phyloP scores from a whole-genome alignment of 2,329 filamentous ascomycete genomes.

The Xylariaceae sp. region DNA sequence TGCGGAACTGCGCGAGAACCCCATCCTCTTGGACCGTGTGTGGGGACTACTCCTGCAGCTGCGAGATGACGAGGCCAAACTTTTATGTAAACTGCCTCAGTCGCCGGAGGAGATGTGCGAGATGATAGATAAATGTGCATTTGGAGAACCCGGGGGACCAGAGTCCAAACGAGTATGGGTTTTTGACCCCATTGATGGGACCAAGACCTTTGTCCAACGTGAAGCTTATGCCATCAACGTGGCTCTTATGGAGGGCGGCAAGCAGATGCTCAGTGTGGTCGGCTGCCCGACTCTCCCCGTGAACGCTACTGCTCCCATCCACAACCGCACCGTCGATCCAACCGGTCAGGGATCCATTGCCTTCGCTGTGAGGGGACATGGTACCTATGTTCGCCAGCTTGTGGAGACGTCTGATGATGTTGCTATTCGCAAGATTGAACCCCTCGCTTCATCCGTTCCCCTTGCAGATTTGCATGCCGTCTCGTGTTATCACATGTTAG shows the following conservation, averaged over 20 bases:
- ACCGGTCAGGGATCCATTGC: constrained; percentile 43
- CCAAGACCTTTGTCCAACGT: constrained; percentile 50
- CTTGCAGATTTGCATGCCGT: constrained; percentile 38
- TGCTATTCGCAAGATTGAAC: constrained; percentile 32
- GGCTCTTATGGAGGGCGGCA: constrained; percentile 45
- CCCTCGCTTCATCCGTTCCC: constrained; percentile 26
- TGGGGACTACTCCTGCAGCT: constrained; percentile 40
- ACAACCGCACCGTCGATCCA: constrained; percentile 42
- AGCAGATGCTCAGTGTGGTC: constrained; percentile 47
- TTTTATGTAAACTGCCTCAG: constrained; percentile 33
- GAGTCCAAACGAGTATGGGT: constrained; percentile 46
- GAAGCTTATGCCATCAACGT: constrained; percentile 55
- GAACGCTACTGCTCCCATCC: constrained; percentile 36
- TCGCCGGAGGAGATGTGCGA: constrained; percentile 45
- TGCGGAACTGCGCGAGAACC: constrained; percentile 40
- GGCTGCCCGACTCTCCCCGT: constrained; percentile 43
- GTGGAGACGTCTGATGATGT: constrained; percentile 20
- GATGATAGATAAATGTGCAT: constrained; percentile 48
- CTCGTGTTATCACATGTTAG: constrained; percentile 42
- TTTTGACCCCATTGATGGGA: constrained; percentile 58
- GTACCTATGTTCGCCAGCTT: constrained; percentile 44
- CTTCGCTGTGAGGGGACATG: constrained; percentile 45
- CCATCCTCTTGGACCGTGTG: constrained; percentile 41
- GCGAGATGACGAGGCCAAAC: constrained; percentile 25
- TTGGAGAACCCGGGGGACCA: constrained; percentile 33